Base-by-base conservation (phyloP, 2,329 filamentous ascomycete genomes). In the Colletotrichum siamense region DNA sequence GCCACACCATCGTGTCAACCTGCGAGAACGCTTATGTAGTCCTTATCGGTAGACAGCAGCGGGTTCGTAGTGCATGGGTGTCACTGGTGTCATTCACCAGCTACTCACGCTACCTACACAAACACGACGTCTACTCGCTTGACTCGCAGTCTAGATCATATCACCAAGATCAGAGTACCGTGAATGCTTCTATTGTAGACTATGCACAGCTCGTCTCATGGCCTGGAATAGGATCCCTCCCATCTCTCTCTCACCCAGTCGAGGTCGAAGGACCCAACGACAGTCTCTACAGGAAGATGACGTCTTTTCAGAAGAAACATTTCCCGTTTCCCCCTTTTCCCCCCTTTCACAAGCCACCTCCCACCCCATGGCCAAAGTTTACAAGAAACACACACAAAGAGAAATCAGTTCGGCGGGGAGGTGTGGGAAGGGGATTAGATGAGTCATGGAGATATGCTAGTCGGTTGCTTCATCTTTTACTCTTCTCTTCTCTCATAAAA, bases 131-230 rank as follows among this genome's bases (percentile, higher is more conserved):
- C 8, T 59, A 13, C 16, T 59, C 55, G 8, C 22, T 16, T 16
- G 22, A 59, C 8, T 12, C 39, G 18, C 18, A n/a, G 18, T n/a
- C 18, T 22, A 6, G 28, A n/a, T 6, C 6, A 62, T 4, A 22
- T n/a, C 18, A 49, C 9, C 10, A n/a, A 16, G n/a, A 26, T 32
- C 24, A 68, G 18, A 32, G 62, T 67, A 68, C 36, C 69, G 73
- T 72, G 73, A 75, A 73, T 75, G 69, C 73, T 75, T 75, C 73
- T 75, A 73, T 75, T 73, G 62, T 73, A 64, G 62, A 75, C 73
- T 75, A 73, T 68, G 73, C 62, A 73, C 62, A 73, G 64, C 52
- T 62, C 36, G 36, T 73, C 69, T 44, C 49, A 32, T 73, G 62
- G 28, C 67, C 59, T 61, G 44, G 32, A 52, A 71, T 18, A 71